Percentiles rank a stretch among this genome's conserved stretches.
These are phyloP conservation scores for Croton setiger DNA, from an alignment of 441 rosid species.

Conservation along the genomic window DNA sequence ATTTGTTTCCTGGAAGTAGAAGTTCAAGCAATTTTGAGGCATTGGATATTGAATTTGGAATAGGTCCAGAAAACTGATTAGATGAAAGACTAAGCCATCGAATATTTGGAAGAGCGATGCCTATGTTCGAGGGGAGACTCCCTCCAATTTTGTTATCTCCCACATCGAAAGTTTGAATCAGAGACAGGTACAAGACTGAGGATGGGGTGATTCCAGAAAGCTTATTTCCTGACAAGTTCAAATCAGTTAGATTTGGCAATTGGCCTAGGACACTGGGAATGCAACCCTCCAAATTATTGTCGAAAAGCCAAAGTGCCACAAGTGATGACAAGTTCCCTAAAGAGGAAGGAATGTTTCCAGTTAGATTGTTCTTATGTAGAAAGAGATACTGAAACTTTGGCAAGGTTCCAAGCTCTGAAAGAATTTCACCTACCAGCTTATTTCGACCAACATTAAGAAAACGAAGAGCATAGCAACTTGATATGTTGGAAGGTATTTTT, in stretches of 20 bases:
- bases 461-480: slow-evolving; percentile 21
- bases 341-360: slow-evolving; percentile 30
- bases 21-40: background rate
- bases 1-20: background rate
- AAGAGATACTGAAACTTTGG: background rate
- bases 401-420: slow-evolving; percentile 16
- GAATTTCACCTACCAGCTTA: slow-evolving; percentile 15
- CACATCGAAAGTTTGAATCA: background rate
- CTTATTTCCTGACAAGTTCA: background rate
- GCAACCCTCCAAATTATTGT: background rate
- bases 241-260: background rate
- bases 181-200: background rate
- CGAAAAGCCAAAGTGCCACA: background rate
- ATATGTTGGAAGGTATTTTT: slow-evolving; percentile 20
- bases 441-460: background rate
- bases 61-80: background rate
- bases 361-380: slow-evolving; percentile 6
- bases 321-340: slow-evolving; percentile 17
- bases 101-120: background rate
- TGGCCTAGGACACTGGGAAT: background rate
- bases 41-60: background rate
- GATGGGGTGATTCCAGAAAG: background rate
- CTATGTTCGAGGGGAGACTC: background rate
- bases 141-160: background rate
- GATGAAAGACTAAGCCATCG: background rate